These are phyloP conservation scores for Aureobasidium sp. DNA, from an alignment of 2,329 filamentous ascomycete species.

Conservation along the genomic window DNA sequence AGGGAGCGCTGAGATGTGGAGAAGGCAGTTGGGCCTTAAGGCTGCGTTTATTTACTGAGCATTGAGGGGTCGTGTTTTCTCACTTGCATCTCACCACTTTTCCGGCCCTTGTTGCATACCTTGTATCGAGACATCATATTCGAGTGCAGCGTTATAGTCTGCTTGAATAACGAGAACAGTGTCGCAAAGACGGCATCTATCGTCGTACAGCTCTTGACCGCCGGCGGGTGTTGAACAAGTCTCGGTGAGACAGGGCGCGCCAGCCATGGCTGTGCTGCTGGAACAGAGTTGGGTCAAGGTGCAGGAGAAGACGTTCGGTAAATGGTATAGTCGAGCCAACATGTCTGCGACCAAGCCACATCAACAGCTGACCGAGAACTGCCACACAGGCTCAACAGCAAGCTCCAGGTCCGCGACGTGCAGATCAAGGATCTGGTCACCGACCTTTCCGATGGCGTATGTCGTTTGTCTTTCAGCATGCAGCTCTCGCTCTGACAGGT, in stretches of 20 bases:
- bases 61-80: background rate
- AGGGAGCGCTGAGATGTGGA: background rate
- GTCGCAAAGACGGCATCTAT: background rate
- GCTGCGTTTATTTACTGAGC: conserved; percentile 7
- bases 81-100: conserved; percentile 8
- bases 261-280: conserved; percentile 29
- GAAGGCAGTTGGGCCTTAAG: conserved; percentile 2
- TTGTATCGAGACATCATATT: background rate
- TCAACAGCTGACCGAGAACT: background rate
- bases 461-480: conserved; percentile 32
- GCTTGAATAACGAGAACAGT: background rate
- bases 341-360: too few relatives aligned
- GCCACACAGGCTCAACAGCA: conserved; percentile 77
- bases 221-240: conserved; percentile 2
- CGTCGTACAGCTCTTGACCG: background rate
- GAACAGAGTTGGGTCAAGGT: conserved; percentile 65
- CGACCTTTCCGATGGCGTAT: conserved; percentile 88
- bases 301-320: conserved; percentile 98
- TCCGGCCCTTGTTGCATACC: background rate
- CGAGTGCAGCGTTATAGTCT: background rate
- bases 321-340: conserved; percentile 57
- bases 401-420: conserved; percentile 70
- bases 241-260: conserved; percentile 8
- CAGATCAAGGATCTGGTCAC: conserved; percentile 79
- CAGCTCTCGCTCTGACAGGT: background rate